Evolutionary conservation across 306 rosid species (phyloP), one percentile per base, ranked within the genome.

Genomic region (Rosa persica): DNA sequence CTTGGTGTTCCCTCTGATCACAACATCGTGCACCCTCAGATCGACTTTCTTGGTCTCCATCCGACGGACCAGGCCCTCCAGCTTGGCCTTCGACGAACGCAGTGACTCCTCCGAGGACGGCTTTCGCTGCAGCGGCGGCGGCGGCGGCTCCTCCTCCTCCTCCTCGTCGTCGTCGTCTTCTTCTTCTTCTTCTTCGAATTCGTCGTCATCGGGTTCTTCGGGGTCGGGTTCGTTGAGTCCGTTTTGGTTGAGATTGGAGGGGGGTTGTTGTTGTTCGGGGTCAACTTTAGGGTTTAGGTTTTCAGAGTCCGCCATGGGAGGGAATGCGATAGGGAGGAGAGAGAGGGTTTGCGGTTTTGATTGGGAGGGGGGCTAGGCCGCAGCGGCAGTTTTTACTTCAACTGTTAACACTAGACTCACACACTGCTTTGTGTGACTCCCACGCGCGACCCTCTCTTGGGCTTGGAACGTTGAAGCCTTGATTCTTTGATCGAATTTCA

Each of bases 1-100:
- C 87, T 82, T 89, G 11, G 85, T 73, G 86, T 93, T 96, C 22
- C 99, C 99, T 78, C 87, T 91, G 76, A 96, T 89, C 75, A 93
- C 40, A 20, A 96, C 83, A 73, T 96, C 96, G 78, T 96, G 99
- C 76, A 96, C 99, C 67, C 97, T 87, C 81, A 96, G 85, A 12
- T 86, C 87, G 19, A 96, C 89, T 23, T 82, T 61, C 88, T 90
- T 97, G 52, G 83, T 88, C 78, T 81, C 40, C 86, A 96, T 74
- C 74, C 96, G 89, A 27, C 79, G 89, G 38, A 89, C 62, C 43
- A 96, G 88, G 44, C 74, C 81, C 70, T 93, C 89, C 0, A 89
- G 73, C 74, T 86, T 90, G 71, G 82, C 87, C 74, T 79, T 87
- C 68, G 85, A 87, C 74, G 83, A 86, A 25, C 81, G 86, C 52